Percentiles rank a stretch among this genome's conserved stretches.
Conservation (phyloP, 1,284 basidiomycete species). For the Apiotrichum mycotoxinovorans region DNA sequence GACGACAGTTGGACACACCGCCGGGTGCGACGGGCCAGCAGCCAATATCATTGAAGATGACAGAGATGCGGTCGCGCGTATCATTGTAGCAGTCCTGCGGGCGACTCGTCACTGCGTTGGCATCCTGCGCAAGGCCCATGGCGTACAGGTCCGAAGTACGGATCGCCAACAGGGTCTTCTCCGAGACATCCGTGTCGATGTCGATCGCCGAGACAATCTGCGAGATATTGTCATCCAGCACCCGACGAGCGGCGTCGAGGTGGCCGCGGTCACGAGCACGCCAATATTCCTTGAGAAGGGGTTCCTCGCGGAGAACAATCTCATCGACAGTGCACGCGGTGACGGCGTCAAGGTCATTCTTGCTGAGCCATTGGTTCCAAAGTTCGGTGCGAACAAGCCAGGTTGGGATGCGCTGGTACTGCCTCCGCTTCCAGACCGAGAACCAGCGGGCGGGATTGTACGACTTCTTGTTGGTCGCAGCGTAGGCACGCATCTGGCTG, state of each 20-base stretch:
- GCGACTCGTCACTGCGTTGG: conserved; percentile 6
- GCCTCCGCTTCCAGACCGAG: neutral
- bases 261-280: conserved; percentile 10
- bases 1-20: conserved; percentile 16
- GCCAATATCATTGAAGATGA: conserved; percentile 16
- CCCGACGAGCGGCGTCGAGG: neutral
- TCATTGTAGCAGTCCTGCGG: conserved; percentile 17
- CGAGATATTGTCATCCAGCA: conserved; percentile 9
- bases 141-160: conserved; percentile 15
- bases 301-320: conserved; percentile 13
- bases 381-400: conserved; percentile 13
- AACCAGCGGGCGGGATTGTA: neutral
- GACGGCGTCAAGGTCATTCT: conserved; percentile 9
- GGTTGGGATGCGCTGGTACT: conserved; percentile 6
- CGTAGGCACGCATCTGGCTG: conserved; percentile 3
- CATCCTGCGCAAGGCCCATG: conserved; percentile 14
- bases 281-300: conserved; percentile 10
- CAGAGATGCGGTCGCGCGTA: conserved; percentile 10
- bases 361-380: conserved; percentile 12
- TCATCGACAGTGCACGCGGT: conserved; percentile 15
- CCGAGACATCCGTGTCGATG: conserved; percentile 12
- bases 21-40: conserved; percentile 15
- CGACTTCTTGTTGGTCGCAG: neutral
- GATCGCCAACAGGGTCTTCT: conserved; percentile 11
- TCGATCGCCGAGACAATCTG: conserved; percentile 14